A percentile compares a stretch with the other conserved stretches of the same genome.
phyloP scores from a whole-genome alignment of 2,329 filamentous ascomycete species.

The Didymella pinodella region DNA sequence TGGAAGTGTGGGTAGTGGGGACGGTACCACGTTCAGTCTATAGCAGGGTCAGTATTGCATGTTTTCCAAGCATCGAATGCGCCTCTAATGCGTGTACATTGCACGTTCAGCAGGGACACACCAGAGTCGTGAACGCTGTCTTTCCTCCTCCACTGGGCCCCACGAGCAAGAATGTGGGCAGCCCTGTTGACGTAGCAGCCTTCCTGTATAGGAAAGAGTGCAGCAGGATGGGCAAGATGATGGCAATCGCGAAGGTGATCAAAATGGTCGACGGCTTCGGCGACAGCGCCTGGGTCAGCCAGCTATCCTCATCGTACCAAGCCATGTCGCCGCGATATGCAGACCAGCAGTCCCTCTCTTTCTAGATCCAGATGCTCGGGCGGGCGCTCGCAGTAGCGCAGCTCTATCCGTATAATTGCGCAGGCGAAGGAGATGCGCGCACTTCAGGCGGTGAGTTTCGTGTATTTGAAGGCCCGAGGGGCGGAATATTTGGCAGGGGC shows the following conservation, averaged over 20 bases:
- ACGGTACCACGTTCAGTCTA: conserved; percentile 65
- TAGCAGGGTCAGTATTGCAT: not conserved
- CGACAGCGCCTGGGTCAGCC: conserved; percentile 58
- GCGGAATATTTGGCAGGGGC: conserved; percentile 12
- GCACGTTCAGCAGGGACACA: conserved; percentile 48
- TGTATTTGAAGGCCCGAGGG: conserved; percentile 12
- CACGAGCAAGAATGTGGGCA: conserved; percentile 80
- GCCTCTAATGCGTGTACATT: not conserved
- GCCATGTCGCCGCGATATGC: conserved; percentile 35
- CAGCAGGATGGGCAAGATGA: conserved; percentile 77
- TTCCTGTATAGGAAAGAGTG: conserved; percentile 77
- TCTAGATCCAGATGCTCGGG: conserved; percentile 4
- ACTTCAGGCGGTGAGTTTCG: conserved; percentile 20
- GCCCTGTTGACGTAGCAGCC: conserved; percentile 66
- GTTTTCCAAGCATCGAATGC: not conserved
- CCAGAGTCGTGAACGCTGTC: conserved; percentile 83
- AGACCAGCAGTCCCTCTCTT: conserved; percentile 7
- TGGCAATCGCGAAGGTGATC: conserved; percentile 72
- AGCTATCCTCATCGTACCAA: conserved; percentile 52
- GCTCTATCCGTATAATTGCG: conserved; percentile 8
- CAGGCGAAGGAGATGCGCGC: conserved; percentile 22
- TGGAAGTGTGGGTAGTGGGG: conserved; percentile 61
- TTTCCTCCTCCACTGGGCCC: conserved; percentile 87
- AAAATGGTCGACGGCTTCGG: conserved; percentile 62
- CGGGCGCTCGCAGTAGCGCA: conserved; percentile 21